Evolutionary conservation across 2,329 filamentous ascomycete genomes (phyloP).

Genomic region (Bipolaris bicolor): DNA sequence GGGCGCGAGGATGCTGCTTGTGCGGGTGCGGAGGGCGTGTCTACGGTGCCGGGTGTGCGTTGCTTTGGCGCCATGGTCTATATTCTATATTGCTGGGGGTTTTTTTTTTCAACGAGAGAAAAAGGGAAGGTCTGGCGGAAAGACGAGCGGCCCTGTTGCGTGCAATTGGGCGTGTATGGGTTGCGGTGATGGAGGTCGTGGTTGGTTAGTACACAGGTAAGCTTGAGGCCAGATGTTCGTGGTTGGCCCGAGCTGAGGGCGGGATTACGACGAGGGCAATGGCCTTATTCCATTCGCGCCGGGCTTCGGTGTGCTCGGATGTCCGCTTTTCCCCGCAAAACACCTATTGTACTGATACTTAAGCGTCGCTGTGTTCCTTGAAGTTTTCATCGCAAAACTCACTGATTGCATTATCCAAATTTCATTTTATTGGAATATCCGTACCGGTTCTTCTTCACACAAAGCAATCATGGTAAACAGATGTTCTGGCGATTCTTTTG

Average conservation of each 20-base stretch:
- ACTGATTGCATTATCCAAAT: background rate
- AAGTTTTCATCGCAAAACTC: background rate
- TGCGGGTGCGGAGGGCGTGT: conserved; percentile 23
- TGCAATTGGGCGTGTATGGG: conserved; percentile 7
- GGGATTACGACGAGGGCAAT: conserved; percentile 7
- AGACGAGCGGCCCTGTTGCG: background rate
- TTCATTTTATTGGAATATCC: background rate
- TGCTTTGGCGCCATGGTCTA: conserved; percentile 42
- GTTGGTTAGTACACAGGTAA: conserved; percentile 11
- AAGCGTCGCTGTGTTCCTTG: background rate
- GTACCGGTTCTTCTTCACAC: background rate
- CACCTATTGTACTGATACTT: conserved; percentile 6
- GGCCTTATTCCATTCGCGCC: background rate
- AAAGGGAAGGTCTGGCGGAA: background rate
- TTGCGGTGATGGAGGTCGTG: conserved; percentile 19
- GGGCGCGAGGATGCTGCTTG: conserved; percentile 22
- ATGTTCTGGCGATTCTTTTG: background rate
- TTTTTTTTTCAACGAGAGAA: background rate
- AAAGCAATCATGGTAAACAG: conserved; percentile 6
- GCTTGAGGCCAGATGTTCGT: conserved; percentile 37
- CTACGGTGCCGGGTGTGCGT: conserved; percentile 26
- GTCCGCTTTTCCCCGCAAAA: conserved; percentile 26
- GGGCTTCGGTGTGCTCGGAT: conserved; percentile 17
- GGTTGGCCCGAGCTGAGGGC: conserved; percentile 15
- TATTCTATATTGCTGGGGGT: conserved; percentile 9